phyloP scores from a whole-genome alignment of 2,329 filamentous ascomycete species.

The Fusarium mundagurra region DNA sequence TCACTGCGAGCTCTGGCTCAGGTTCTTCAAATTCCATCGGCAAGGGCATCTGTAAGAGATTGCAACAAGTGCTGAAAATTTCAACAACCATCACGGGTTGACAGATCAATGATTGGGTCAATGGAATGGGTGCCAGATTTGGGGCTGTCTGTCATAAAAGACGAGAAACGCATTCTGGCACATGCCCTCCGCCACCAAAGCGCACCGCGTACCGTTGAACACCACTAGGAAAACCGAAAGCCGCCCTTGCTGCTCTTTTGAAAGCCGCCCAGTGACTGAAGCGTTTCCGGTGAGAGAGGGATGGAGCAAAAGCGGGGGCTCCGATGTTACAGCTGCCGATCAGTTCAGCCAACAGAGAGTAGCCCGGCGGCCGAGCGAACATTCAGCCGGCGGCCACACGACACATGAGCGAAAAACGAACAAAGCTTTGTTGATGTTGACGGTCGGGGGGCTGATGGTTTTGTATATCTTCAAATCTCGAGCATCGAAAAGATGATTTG shows the following conservation, averaged over 20 bases:
- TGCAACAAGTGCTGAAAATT: conserved; percentile 29
- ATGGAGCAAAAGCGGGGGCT: conserved; percentile 29
- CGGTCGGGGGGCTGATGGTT: neutral
- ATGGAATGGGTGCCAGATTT: conserved; percentile 14
- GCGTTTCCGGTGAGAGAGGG: conserved; percentile 29
- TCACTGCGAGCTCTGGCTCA: conserved; percentile 9
- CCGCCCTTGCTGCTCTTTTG: conserved; percentile 18
- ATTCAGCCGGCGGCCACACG: conserved; percentile 14
- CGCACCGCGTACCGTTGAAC: conserved; percentile 13
- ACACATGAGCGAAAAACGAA: neutral
- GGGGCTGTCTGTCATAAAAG: neutral
- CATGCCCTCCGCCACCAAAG: conserved; percentile 26
- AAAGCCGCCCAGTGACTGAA: conserved; percentile 17
- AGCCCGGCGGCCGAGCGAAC: conserved; percentile 9
- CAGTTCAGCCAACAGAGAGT: conserved; percentile 17
- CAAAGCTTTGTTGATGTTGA: neutral
- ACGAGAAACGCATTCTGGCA: conserved; percentile 22
- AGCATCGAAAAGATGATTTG: neutral
- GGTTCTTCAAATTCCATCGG: neutral
- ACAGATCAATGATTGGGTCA: conserved; percentile 17
- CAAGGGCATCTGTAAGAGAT: conserved; percentile 1
- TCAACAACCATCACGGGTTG: conserved; percentile 9
- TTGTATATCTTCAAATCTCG: neutral
- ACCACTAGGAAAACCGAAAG: conserved; percentile 20
- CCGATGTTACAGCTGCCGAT: conserved; percentile 35